phyloP scores from a whole-genome alignment of 2,329 filamentous ascomycete species.

The Dactylellina cionopaga region DNA sequence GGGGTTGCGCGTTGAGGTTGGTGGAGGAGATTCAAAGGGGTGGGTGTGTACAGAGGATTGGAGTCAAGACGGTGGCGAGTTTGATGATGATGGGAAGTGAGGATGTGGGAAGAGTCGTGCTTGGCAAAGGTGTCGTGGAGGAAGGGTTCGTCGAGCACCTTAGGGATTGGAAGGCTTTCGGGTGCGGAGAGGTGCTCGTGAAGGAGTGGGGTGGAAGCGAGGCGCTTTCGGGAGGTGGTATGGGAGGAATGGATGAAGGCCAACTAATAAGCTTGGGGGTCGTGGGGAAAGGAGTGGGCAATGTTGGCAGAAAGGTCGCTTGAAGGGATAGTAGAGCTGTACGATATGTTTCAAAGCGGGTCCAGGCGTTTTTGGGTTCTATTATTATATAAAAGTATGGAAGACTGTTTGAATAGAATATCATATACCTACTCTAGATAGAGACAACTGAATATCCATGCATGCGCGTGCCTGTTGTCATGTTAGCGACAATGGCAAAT shows the following conservation, averaged over 20 bases:
- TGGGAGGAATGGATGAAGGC: constrained; percentile 70
- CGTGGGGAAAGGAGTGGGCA: constrained; percentile 91
- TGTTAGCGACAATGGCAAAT: too few relatives aligned
- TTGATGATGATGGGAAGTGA: constrained; percentile 99
- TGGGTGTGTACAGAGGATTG: constrained; percentile 79
- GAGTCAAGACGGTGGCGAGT: constrained; percentile 78
- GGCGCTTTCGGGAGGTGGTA: constrained; percentile 72
- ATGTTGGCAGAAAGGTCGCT: constrained; percentile 80
- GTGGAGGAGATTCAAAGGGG: constrained; percentile 83
- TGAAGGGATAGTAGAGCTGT: neutral
- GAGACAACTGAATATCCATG: too few relatives aligned
- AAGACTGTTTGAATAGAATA: neutral
- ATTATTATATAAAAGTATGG: neutral
- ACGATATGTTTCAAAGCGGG: neutral
- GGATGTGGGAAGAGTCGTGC: constrained; percentile 85
- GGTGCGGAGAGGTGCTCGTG: constrained; percentile 71
- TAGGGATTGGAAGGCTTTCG: constrained; percentile 87
- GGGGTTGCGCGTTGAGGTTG: constrained; percentile 85
- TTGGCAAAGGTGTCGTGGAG: constrained; percentile 83
- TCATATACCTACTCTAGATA: too few relatives aligned
- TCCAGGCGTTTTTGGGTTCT: too few relatives aligned
- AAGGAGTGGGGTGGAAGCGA: constrained; percentile 71
- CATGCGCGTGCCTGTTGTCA: too few relatives aligned
- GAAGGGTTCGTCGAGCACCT: constrained; percentile 83
- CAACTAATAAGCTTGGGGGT: constrained; percentile 85